Percentiles rank a stretch among this genome's conserved stretches.
Evolutionary conservation across 257 asterid genomes (phyloP).

Genomic region (Solanum phureja): DNA sequence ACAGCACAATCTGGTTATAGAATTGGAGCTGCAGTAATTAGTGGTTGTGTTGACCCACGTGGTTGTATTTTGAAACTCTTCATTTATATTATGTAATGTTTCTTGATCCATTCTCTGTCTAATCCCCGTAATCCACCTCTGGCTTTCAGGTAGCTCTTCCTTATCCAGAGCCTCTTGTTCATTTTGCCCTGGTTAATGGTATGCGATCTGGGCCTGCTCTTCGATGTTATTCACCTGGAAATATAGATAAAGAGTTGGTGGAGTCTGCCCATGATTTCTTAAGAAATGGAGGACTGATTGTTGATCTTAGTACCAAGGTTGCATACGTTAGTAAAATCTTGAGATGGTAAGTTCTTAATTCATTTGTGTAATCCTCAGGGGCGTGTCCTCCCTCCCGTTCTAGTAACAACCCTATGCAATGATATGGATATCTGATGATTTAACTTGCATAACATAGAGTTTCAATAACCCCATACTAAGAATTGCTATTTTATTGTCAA

Average conservation of each 20-base stretch:
- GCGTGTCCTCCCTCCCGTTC: background rate
- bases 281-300: conserved; percentile 46
- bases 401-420: background rate
- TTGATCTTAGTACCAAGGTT: conserved; percentile 44
- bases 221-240: conserved; percentile 72
- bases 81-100: background rate
- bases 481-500: background rate
- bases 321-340: conserved; percentile 46
- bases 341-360: conserved; percentile 43
- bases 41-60: background rate
- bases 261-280: conserved; percentile 61
- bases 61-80: background rate
- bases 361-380: background rate
- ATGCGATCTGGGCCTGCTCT: conserved; percentile 81
- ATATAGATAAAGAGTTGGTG: conserved; percentile 61
- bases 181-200: conserved; percentile 65
- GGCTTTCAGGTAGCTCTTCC: conserved; percentile 58
- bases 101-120: background rate
- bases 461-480: background rate
- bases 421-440: background rate
- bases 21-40: background rate
- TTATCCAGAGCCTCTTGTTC: conserved; percentile 73
- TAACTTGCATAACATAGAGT: background rate
- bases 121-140: background rate
- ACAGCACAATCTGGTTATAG: background rate